A percentile compares a stretch with the other conserved stretches of the same genome.
Evolutionary conservation across 192 early-diverging fungal genomes (phyloP).

Genomic region (Gigaspora rosea): DNA sequence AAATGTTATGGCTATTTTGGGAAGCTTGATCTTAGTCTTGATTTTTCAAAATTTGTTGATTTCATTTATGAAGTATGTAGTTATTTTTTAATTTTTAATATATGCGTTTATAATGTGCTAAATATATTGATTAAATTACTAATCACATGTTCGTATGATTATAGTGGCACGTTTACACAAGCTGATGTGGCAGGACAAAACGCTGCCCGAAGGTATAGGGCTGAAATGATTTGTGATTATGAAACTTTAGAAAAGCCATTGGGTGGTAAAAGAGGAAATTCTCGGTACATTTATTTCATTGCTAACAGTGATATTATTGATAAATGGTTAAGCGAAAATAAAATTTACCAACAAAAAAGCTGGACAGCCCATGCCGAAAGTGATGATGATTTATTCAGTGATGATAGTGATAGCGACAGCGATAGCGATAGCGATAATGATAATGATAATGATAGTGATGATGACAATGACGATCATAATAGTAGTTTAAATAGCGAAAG

Average conservation of each 20-base stretch:
- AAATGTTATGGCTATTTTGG: conserved; percentile 7
- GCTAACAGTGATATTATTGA: not conserved
- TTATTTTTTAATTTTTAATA: not conserved
- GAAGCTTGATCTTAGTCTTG: not conserved
- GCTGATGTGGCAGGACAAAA: not conserved
- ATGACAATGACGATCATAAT: not conserved
- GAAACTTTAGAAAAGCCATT: not conserved
- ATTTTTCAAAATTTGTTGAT: conserved; percentile 24
- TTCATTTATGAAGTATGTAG: conserved; percentile 13
- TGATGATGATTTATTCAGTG: not conserved
- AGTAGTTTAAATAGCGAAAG: too few species aligned
- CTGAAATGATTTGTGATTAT: conserved; percentile 12
- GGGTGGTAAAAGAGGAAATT: not conserved
- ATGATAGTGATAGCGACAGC: not conserved
- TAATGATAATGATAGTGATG: too few species aligned
- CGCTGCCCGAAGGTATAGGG: not conserved
- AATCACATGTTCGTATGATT: not conserved
- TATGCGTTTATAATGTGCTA: not conserved
- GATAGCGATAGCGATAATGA: too few species aligned
- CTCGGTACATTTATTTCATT: conserved; percentile 10
- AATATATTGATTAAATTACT: not conserved
- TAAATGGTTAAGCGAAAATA: not conserved
- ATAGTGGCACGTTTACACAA: not conserved
- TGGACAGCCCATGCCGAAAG: not conserved
- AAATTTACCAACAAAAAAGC: not conserved